Evolutionary conservation across 805 yeast genomes (phyloP).

Genomic region (Yarrowia phangngaensis): DNA sequence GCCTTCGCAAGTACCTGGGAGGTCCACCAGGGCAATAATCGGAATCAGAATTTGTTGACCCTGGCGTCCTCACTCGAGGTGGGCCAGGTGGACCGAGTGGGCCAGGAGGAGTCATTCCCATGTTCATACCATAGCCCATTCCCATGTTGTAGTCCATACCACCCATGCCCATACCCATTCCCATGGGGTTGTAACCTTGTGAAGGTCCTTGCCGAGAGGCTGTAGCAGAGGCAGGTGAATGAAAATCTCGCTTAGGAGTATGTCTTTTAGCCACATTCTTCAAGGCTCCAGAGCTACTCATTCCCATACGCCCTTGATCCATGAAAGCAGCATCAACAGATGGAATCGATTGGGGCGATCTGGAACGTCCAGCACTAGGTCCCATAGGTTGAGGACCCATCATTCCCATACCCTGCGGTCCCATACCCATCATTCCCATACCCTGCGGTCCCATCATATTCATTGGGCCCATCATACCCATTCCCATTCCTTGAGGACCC

Average conservation of each 20-base stretch:
- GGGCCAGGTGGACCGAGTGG: too few relatives aligned
- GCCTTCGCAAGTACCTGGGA: slow-evolving; percentile 8
- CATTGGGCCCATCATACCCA: neutral
- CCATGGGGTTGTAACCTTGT: too few relatives aligned
- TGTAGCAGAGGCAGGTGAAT: neutral
- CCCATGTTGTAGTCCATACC: too few relatives aligned
- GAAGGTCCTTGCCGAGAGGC: too few relatives aligned
- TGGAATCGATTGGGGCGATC: slow-evolving; percentile 9
- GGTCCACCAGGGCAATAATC: slow-evolving; percentile 13
- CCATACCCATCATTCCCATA: slow-evolving; percentile 5
- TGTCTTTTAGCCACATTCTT: slow-evolving; percentile 10
- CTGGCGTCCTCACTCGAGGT: too few relatives aligned
- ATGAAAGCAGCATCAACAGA: slow-evolving; percentile 9
- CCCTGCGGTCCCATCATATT: slow-evolving; percentile 7
- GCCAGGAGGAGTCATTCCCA: too few relatives aligned
- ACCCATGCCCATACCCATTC: slow-evolving; percentile 1
- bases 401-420: neutral
- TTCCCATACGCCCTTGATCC: slow-evolving; percentile 20
- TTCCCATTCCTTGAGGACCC: slow-evolving; percentile 15
- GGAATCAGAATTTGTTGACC: slow-evolving; percentile 18
- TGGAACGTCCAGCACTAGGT: slow-evolving; percentile 2
- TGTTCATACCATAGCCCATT: too few relatives aligned
- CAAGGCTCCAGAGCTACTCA: slow-evolving; percentile 8
- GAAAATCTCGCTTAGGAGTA: slow-evolving; percentile 18
- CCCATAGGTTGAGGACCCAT: neutral